phyloP scores from a whole-genome alignment of 169 alveolate species.

The Plasmodium sp. region DNA sequence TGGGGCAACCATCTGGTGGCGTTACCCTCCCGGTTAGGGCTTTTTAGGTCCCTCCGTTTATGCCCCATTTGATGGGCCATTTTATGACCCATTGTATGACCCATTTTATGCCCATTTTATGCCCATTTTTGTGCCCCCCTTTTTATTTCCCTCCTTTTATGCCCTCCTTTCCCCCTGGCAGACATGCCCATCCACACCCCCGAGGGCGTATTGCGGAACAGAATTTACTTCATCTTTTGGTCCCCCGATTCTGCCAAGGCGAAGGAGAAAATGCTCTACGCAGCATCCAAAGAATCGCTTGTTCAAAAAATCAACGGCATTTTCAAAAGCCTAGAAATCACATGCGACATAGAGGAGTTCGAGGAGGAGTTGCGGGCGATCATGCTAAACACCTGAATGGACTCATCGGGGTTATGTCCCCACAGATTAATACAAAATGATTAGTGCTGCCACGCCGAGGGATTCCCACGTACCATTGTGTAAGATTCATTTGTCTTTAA shows the following conservation, averaged over 20 bases:
- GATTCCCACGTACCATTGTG: neutral
- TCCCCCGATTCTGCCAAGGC: conserved; percentile 64
- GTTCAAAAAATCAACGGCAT: conserved; percentile 72
- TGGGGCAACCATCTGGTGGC: neutral
- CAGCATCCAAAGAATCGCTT: conserved; percentile 67
- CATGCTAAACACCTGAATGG: conserved; percentile 40
- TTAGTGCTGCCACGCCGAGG: neutral
- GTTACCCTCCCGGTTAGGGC: neutral
- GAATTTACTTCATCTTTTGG: conserved; percentile 72
- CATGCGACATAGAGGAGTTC: conserved; percentile 67
- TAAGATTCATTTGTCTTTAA: neutral
- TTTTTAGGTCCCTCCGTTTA: neutral
- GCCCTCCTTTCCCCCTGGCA: neutral
- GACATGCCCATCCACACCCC: conserved; percentile 73
- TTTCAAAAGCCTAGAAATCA: conserved; percentile 63
- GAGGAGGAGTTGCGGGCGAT: conserved; percentile 48
- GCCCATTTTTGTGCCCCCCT: no score
- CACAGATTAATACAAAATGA: neutral
- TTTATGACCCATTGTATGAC: no score
- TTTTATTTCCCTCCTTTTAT: neutral
- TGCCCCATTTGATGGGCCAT: no score
- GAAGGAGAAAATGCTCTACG: conserved; percentile 70
- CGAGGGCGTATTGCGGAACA: conserved; percentile 66
- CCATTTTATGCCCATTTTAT: no score
- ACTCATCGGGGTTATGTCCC: neutral